Percentiles rank a stretch among this genome's conserved stretches.
phyloP scores from a whole-genome alignment of 768 basidiomycete species.

The Boletus coccyginus region DNA sequence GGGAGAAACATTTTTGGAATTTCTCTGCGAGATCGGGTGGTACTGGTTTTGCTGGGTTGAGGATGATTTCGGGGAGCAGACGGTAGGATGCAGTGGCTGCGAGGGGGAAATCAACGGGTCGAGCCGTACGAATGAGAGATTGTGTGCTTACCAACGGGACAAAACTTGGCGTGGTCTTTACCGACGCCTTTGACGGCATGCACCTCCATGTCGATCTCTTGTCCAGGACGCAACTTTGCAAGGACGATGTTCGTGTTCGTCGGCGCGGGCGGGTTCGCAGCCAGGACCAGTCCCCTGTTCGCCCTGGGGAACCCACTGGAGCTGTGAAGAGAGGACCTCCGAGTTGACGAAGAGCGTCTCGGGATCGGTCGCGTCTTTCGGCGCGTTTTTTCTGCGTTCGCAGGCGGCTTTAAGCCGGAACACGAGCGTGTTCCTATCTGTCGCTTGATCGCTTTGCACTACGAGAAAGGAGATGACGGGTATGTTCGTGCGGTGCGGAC shows the following conservation, averaged over 20 bases:
- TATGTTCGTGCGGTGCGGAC: not conserved
- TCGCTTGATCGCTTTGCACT: conserved; percentile 58
- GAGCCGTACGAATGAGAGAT: not conserved
- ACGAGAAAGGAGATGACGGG: not conserved
- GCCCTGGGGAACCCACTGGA: conserved; percentile 80
- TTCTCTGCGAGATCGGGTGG: conserved; percentile 74
- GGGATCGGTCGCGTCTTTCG: conserved; percentile 52
- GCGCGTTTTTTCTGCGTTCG: conserved; percentile 54
- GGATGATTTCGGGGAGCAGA: conserved; percentile 76
- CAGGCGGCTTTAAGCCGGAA: conserved; percentile 74
- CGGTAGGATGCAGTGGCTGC: conserved; percentile 95
- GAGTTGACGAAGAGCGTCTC: conserved; percentile 69
- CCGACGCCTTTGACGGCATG: conserved; percentile 93
- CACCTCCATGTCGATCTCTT: conserved; percentile 77
- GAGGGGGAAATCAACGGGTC: not conserved
- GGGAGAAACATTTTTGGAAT: conserved; percentile 86
- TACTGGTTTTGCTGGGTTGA: conserved; percentile 70
- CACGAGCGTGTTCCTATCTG: conserved; percentile 89
- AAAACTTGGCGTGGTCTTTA: conserved; percentile 95
- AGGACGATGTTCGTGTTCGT: conserved; percentile 83
- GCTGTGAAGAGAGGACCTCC: conserved; percentile 61
- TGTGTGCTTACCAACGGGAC: conserved; percentile 73
- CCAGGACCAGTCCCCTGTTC: conserved; percentile 69
- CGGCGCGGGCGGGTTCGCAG: conserved; percentile 52
- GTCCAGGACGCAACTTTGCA: conserved; percentile 89